Conservation (phyloP, 192 early-diverging fungal genomes). For the Coemansia sp. region DNA sequence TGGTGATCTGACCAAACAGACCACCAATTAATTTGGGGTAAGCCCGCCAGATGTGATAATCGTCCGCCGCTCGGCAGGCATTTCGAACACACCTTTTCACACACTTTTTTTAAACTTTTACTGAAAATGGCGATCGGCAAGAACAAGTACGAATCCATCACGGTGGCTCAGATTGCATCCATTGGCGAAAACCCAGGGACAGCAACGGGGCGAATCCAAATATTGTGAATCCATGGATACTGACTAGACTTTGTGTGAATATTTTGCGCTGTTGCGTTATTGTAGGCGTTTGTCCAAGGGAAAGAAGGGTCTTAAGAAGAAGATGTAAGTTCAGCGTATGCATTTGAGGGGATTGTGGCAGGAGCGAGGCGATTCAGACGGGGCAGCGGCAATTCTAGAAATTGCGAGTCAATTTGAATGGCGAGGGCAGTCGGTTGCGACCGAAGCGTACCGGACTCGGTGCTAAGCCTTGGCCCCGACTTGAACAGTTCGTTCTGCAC, state of each 20-base stretch:
- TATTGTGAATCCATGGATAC: conserved; percentile 7
- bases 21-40: no score
- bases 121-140: conserved; percentile 71
- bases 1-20: no score
- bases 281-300: conserved; percentile 95
- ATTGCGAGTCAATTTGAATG: no score
- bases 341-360: conserved; percentile 19
- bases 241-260: background rate
- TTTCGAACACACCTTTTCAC: conserved; percentile 10
- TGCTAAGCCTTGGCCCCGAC: no score
- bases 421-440: no score
- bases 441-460: no score
- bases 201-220: conserved; percentile 8
- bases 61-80: no score
- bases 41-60: no score
- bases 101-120: background rate
- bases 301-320: conserved; percentile 99
- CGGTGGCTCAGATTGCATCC: conserved; percentile 12
- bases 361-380: background rate
- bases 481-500: no score
- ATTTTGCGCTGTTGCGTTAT: background rate
- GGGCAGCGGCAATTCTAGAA: no score
- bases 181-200: conserved; percentile 6
- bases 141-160: conserved; percentile 67
- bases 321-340: conserved; percentile 53